Base-by-base conservation (phyloP, 2,329 filamentous ascomycete genomes). In the Neofusicoccum laricinum region DNA sequence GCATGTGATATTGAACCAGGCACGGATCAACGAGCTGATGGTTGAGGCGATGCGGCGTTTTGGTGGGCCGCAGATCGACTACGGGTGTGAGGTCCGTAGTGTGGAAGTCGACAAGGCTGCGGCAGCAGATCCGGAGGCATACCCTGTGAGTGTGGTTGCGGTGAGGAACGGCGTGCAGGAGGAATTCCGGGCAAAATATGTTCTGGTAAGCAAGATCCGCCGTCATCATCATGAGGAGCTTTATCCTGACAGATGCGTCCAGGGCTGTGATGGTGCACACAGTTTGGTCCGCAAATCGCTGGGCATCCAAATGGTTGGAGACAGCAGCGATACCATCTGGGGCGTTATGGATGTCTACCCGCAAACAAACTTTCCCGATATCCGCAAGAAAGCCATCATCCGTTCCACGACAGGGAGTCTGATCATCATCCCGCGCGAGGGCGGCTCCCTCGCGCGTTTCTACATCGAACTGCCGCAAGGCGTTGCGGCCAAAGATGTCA, bases 1-100 rank as follows among this genome's bases (percentile, higher is more conserved):
- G 58, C 86, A 91, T 74, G 84, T 88, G 2, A 87, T 90, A 10
- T 71, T 93, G 50, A 90, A 91, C 69, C 90, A 92, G 74, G 90
- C 89, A 14, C 83, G 88, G 2, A 86, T 91, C 69, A 90, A 92
- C 70, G 79, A 55, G 78, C 2, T 89, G 17, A 76, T 90, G 71
- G 78, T 88, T 38, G 76, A 79, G 2, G 79, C 80, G 66, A 83
- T 88, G 77, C 71, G 78, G 46, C 73, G 74, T 62, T 73, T 75
- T 8, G 76, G 74, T 4, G 66, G 41, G 65, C 73, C 79, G 62
- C 75, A 79, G 25, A 81, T 89, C 36, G 81, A 85, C 65, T 89
- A 89, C 67, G 82, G 82, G 0, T 82, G 77, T 66, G 78, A 81
- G 55, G 55, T 59, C 40, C 4, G 32, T 65, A 70, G 75, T 6